Percentiles rank a stretch among this genome's conserved stretches.
phyloP scores from a whole-genome alignment of 1,284 basidiomycete genomes.

The Stereum hirsutum region DNA sequence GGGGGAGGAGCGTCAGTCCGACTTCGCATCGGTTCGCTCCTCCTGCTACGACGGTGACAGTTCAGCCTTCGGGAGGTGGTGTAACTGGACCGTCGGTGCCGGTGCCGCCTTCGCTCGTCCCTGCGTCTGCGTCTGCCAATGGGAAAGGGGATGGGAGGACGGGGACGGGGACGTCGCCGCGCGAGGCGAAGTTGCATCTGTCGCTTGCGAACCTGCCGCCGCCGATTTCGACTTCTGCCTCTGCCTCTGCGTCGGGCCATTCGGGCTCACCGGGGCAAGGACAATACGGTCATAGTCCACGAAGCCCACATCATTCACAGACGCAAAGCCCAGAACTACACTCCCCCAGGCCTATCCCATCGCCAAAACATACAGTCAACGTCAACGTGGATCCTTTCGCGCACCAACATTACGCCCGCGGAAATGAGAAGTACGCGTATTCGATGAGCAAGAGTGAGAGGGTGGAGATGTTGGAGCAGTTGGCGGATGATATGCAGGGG shows the following conservation, averaged over 20 bases:
- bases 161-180: no score
- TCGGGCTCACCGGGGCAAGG: slow-evolving; percentile 8
- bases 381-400: slow-evolving; percentile 21
- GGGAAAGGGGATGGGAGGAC: no score
- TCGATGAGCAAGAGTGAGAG: slow-evolving; percentile 41
- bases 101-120: no score
- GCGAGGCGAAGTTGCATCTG: no score
- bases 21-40: slow-evolving; percentile 27
- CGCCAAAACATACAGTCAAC: slow-evolving; percentile 43
- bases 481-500: slow-evolving; percentile 29
- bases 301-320: slow-evolving; percentile 5
- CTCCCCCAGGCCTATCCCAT: slow-evolving; percentile 52
- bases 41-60: no score
- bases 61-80: no score
- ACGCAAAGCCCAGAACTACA: slow-evolving; percentile 34
- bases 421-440: slow-evolving; percentile 7
- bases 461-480: slow-evolving; percentile 56
- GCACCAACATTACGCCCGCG: not conserved
- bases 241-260: no score
- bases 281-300: not conserved
- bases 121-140: no score
- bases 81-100: no score
- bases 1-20: slow-evolving; percentile 61
- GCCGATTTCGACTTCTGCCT: no score
- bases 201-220: no score